Base-by-base conservation (phyloP, 768 basidiomycete genomes). In the Hemileccinum impolitum region DNA sequence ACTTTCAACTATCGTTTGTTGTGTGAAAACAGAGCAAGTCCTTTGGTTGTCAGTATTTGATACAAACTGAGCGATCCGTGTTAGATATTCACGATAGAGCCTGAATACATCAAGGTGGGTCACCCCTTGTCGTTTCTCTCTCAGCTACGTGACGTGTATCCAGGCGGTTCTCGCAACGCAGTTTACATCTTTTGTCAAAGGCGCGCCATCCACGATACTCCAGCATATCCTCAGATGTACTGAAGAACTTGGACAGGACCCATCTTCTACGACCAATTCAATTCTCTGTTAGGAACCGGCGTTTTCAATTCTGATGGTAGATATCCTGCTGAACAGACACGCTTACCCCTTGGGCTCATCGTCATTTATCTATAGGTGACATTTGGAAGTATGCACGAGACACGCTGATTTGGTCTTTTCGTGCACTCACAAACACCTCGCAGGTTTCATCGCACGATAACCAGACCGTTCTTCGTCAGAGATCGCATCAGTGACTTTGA, bases 371-470 rank as follows among this genome's bases (percentile, higher is more conserved):
- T 11, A 14, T 46, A 70, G 67, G 53, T 3, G 71, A 71, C 23
- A 53, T 55, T n/a, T 74, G 72, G 73, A 74, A 70, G 71, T 74
- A 47, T 10, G 67, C 19, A 6, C 39, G 1, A 17, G 31, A 10
- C 6, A 9, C 17, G 13, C 25, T n/a, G 8, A 11, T 7, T 34
- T 14, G 18, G n/a, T 23, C 19, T 25, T 21, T n/a, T 41, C 37
- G 6, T 14, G 31, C 13, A 17, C 43, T 52, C 4, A 61, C 25
- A 30, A 9, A 39, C 3, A 15, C 4, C 4, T 8, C 11, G 6
- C 34, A 74, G 72, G 52, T 75, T 73, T 39, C 74, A 74, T 44
- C 70, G 74, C 17, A 53, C 59, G 6, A 75, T 74, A 70, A 68
- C 74, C 1, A 65, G 72, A 19, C 72, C 72, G 3, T 74, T 74